Conservation (phyloP, 2,329 filamentous ascomycete species). For the Pseudocercospora fuligena region DNA sequence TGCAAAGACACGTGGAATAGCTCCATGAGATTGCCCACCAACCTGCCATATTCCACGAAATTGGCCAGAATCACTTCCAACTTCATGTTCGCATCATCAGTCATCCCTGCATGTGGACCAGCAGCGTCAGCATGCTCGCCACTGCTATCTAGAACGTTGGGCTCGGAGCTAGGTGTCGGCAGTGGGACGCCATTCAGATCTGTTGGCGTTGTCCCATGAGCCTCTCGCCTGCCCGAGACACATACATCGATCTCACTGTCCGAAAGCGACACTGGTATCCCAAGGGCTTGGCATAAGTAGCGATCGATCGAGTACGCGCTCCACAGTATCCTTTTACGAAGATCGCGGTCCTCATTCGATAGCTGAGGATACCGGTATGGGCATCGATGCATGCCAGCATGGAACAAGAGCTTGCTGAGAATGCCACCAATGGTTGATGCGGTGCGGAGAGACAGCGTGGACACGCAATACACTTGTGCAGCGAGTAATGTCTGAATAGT, state of each 20-base stretch:
- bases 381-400: conserved; percentile 58
- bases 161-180: neutral
- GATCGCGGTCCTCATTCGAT: conserved; percentile 36
- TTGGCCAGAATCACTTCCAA: conserved; percentile 32
- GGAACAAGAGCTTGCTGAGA: conserved; percentile 53
- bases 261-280: conserved; percentile 44
- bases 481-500: conserved; percentile 57
- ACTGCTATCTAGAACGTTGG: conserved; percentile 6
- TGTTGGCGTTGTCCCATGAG: conserved; percentile 33
- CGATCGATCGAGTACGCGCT: conserved; percentile 47
- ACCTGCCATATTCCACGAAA: conserved; percentile 33
- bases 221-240: conserved; percentile 37
- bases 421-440: conserved; percentile 56
- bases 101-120: neutral
- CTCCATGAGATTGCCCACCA: conserved; percentile 31
- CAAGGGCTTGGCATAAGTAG: conserved; percentile 44
- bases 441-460: conserved; percentile 54
- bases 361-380: conserved; percentile 53
- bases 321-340: conserved; percentile 51
- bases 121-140: neutral
- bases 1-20: conserved; percentile 32
- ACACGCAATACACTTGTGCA: conserved; percentile 55
- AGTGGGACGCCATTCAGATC: conserved; percentile 14
- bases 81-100: conserved; percentile 10
- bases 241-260: conserved; percentile 49